Evolutionary conservation across 2,329 filamentous ascomycete species (phyloP).

Genomic region (Phialocephala subalpina): DNA sequence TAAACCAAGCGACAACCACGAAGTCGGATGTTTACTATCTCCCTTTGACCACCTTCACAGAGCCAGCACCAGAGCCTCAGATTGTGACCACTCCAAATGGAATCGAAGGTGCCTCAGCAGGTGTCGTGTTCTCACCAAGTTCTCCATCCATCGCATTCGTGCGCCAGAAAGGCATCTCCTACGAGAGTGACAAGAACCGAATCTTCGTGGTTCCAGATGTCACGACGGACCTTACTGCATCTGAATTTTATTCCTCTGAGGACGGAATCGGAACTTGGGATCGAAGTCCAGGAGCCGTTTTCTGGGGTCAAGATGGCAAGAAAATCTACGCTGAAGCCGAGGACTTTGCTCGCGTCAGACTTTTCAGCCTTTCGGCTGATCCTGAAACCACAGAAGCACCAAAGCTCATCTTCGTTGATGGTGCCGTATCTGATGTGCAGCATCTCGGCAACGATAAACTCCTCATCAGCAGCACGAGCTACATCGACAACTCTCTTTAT

Average conservation of each 20-base stretch:
- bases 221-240: slow-evolving; percentile 58
- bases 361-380: slow-evolving; percentile 66
- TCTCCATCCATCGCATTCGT: slow-evolving; percentile 77
- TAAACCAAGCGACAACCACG: slow-evolving; percentile 35
- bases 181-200: slow-evolving; percentile 80
- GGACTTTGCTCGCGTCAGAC: slow-evolving; percentile 64
- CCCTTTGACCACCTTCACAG: slow-evolving; percentile 35
- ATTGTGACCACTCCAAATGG: slow-evolving; percentile 29
- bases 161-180: slow-evolving; percentile 76
- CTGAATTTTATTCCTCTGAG: slow-evolving; percentile 65
- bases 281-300: slow-evolving; percentile 58
- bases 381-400: slow-evolving; percentile 36
- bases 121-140: slow-evolving; percentile 75
- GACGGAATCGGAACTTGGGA: slow-evolving; percentile 70
- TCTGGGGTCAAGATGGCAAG: slow-evolving; percentile 65
- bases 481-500: slow-evolving; percentile 76
- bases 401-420: slow-evolving; percentile 25
- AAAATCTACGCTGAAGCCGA: slow-evolving; percentile 76
- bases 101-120: slow-evolving; percentile 34
- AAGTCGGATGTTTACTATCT: slow-evolving; percentile 39
- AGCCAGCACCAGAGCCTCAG: slow-evolving; percentile 26
- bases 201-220: slow-evolving; percentile 70
- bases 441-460: slow-evolving; percentile 49
- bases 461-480: slow-evolving; percentile 67
- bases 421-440: slow-evolving; percentile 25